Evolutionary conservation across 768 basidiomycete species (phyloP).

Genomic region (Mycena epipterygia): DNA sequence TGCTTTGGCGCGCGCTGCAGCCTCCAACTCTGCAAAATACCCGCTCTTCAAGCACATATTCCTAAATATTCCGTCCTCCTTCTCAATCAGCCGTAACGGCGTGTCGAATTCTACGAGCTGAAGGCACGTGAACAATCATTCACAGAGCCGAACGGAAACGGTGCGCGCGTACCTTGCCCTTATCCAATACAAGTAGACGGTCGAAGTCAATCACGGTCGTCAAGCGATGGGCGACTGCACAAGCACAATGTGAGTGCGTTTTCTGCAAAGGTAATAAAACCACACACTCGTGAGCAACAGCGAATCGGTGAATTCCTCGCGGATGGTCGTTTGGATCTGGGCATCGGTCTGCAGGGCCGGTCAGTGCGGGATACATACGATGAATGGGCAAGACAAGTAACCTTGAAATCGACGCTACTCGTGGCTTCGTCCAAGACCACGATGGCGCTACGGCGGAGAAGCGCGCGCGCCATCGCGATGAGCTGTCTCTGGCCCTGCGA

Average conservation of each 20-base stretch:
- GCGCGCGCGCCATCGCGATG: constrained; percentile 89
- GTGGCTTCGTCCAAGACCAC: constrained; percentile 89
- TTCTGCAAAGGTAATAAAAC: background rate
- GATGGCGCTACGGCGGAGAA: constrained; percentile 78
- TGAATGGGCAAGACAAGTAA: background rate
- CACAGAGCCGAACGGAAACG: background rate
- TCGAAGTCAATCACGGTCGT: constrained; percentile 65
- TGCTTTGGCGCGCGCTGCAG: constrained; percentile 21
- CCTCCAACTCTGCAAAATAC: constrained; percentile 37
- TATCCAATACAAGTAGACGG: constrained; percentile 70
- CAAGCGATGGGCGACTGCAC: constrained; percentile 35
- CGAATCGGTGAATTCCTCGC: constrained; percentile 85
- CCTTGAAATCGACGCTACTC: constrained; percentile 44
- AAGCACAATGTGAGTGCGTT: background rate
- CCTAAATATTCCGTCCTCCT: constrained; percentile 62
- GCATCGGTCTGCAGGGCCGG: constrained; percentile 81
- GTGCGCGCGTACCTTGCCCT: constrained; percentile 46
- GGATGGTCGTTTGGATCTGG: constrained; percentile 90
- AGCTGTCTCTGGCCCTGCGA: constrained; percentile 93
- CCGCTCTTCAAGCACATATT: constrained; percentile 64
- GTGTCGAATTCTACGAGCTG: constrained; percentile 61
- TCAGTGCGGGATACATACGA: constrained; percentile 54
- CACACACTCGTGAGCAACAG: constrained; percentile 68
- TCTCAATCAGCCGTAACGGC: constrained; percentile 63
- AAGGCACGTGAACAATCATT: background rate